Evolutionary conservation across 805 yeast species (phyloP).

Genomic region (Candida golubevii): DNA sequence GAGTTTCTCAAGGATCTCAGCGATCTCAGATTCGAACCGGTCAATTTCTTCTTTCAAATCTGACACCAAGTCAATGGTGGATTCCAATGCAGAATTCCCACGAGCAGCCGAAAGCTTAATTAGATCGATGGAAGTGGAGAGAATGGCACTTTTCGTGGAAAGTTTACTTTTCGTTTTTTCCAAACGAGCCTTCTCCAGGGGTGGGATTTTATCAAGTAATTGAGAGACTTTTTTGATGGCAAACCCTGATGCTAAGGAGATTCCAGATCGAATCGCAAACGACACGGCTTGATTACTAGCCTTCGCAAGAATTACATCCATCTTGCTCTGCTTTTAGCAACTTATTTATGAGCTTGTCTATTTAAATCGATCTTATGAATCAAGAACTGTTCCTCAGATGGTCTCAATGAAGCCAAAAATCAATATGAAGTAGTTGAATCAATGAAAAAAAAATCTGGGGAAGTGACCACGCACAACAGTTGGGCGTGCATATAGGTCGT

Average conservation of each 20-base stretch:
- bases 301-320: conserved; percentile 43
- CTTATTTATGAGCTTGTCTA: too few species aligned
- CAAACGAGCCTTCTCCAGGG: conserved; percentile 45
- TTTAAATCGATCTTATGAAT: too few species aligned
- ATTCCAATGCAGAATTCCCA: conserved; percentile 54
- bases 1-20: conserved; percentile 29
- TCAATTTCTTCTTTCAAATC: conserved; percentile 57
- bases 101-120: conserved; percentile 58
- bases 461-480: too few species aligned
- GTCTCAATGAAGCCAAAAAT: too few species aligned
- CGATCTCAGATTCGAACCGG: conserved; percentile 49
- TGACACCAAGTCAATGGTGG: conserved; percentile 50
- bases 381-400: too few species aligned
- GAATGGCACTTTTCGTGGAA: conserved; percentile 54
- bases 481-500: too few species aligned
- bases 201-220: conserved; percentile 53
- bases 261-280: conserved; percentile 72
- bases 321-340: conserved; percentile 7
- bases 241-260: conserved; percentile 68
- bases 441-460: too few species aligned
- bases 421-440: too few species aligned
- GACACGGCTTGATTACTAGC: conserved; percentile 80
- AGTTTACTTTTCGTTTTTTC: conserved; percentile 41
- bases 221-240: conserved; percentile 62
- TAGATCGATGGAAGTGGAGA: conserved; percentile 64